Conservation (phyloP, 2,329 filamentous ascomycete species). For the Zarea fungicola region DNA sequence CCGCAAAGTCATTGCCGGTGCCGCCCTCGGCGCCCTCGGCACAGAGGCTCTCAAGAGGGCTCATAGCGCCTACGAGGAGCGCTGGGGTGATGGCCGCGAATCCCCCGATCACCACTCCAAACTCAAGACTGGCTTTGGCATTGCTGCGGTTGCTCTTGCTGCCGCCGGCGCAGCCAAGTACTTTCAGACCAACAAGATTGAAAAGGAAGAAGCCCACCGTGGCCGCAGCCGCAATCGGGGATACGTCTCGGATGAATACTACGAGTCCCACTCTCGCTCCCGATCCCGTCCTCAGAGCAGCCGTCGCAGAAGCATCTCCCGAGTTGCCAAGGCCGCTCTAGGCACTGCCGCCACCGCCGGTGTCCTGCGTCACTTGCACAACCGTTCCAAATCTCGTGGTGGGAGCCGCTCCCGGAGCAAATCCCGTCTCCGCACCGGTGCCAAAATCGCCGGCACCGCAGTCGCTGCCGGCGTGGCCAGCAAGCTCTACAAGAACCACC, state of each 20-base stretch:
- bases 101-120: conserved; percentile 40
- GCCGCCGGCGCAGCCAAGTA: conserved; percentile 62
- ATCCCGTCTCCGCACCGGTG: conserved; percentile 46
- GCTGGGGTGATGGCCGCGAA: conserved; percentile 35
- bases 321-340: conserved; percentile 50
- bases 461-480: conserved; percentile 56
- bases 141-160: conserved; percentile 58
- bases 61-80: conserved; percentile 55
- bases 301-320: conserved; percentile 42
- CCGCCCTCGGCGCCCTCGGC: conserved; percentile 57
- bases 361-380: conserved; percentile 51
- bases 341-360: conserved; percentile 55
- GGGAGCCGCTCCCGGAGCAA: conserved; percentile 38
- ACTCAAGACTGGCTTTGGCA: conserved; percentile 56
- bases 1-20: conserved; percentile 55
- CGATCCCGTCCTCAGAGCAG: conserved; percentile 35
- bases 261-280: conserved; percentile 39
- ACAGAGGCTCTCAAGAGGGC: conserved; percentile 57
- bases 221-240: conserved; percentile 49
- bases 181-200: conserved; percentile 53
- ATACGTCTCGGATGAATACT: conserved; percentile 36
- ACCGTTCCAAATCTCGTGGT: conserved; percentile 40
- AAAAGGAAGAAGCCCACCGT: conserved; percentile 53
- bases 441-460: conserved; percentile 56
- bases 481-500: conserved; percentile 55